A percentile compares a stretch with the other conserved stretches of the same genome.
Evolutionary conservation across 306 rosid species (phyloP).

Genomic region (Sindora glabra): DNA sequence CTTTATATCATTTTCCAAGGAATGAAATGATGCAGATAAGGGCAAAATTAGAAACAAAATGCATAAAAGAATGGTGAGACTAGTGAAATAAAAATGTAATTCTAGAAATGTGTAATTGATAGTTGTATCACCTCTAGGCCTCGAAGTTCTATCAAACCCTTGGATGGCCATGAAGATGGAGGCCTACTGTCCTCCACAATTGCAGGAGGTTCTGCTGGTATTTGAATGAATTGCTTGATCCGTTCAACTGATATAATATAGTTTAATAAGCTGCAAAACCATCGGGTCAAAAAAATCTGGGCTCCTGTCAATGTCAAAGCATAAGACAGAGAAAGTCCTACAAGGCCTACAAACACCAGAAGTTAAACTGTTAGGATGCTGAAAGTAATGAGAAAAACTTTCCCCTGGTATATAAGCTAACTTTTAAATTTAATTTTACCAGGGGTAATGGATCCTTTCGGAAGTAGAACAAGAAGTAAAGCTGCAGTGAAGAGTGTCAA

Average conservation of each 20-base stretch:
- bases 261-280: constrained; percentile 48
- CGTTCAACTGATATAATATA: constrained; percentile 65
- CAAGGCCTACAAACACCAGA: constrained; percentile 48
- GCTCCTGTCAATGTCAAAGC: constrained; percentile 41
- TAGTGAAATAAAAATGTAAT: too few relatives aligned
- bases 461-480: constrained; percentile 45
- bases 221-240: constrained; percentile 70
- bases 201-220: constrained; percentile 61
- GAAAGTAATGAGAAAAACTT: background rate
- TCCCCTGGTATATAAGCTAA: background rate
- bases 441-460: constrained; percentile 47
- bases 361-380: background rate
- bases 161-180: constrained; percentile 64
- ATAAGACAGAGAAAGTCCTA: constrained; percentile 69
- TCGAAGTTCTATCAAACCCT: constrained; percentile 62
- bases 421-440: constrained; percentile 25
- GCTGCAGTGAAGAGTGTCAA: constrained; percentile 60
- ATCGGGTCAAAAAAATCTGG: constrained; percentile 37
- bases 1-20: background rate
- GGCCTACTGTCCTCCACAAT: constrained; percentile 49
- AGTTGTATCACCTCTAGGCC: constrained; percentile 35
- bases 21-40: background rate
- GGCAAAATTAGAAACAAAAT: background rate
- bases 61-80: background rate
- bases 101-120: background rate